Evolutionary conservation across 129 eudicot genomes (phyloP).

Genomic region (Flaveria ramosissima): DNA sequence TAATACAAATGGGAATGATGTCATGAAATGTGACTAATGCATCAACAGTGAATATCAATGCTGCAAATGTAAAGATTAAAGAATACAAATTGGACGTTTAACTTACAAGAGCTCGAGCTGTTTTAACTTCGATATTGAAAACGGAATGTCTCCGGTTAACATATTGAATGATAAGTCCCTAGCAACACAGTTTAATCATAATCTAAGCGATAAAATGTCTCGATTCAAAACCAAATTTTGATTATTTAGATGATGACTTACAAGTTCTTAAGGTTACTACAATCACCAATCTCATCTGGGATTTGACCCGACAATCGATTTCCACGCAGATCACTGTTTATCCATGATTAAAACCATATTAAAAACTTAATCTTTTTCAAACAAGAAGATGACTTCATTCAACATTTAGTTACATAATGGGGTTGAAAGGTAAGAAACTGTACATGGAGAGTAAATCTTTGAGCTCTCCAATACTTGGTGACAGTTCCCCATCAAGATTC

Average conservation of each 20-base stretch:
- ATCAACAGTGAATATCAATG: not conserved
- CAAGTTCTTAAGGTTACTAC: constrained; percentile 68
- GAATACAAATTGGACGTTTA: not conserved
- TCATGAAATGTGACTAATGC: not conserved
- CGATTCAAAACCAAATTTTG: not conserved
- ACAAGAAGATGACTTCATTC: not conserved
- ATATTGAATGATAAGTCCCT: constrained; percentile 95
- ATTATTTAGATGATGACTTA: constrained; percentile 36
- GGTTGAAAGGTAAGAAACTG: constrained; percentile 21
- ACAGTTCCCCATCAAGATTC: constrained; percentile 96
- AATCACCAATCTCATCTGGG: constrained; percentile 99
- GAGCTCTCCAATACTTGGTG: constrained; percentile 88
- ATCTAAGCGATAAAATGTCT: not conserved
- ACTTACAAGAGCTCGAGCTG: constrained; percentile 82
- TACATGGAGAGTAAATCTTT: constrained; percentile 77
- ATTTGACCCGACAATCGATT: constrained; percentile 91
- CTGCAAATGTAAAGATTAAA: not conserved
- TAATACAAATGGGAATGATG: not conserved
- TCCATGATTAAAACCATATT: not conserved
- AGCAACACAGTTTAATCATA: not conserved
- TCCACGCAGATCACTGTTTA: constrained; percentile 78
- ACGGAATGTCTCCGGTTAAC: constrained; percentile 87
- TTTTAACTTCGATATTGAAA: constrained; percentile 89
- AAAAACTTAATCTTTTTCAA: not conserved
- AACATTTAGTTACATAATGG: not conserved